phyloP scores from a whole-genome alignment of 768 basidiomycete genomes.

The Suillus brevipes region DNA sequence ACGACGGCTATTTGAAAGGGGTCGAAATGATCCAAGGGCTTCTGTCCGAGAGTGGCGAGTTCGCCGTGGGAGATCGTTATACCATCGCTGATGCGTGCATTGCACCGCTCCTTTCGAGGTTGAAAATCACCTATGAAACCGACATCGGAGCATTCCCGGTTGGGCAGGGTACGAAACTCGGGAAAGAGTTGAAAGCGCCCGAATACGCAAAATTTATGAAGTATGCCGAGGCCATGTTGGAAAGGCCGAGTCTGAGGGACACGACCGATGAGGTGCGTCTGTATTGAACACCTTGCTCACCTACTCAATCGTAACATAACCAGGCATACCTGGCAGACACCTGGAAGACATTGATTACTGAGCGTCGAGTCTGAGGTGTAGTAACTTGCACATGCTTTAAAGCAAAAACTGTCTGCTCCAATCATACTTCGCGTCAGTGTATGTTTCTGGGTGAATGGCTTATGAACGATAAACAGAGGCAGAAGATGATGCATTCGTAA shows the following conservation, averaged over 20 bases:
- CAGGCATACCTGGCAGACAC: background rate
- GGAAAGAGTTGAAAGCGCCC: conserved; percentile 37
- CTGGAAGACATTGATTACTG: background rate
- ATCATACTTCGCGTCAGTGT: background rate
- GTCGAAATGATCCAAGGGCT: conserved; percentile 50
- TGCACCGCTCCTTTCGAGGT: conserved; percentile 56
- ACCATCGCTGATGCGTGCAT: conserved; percentile 60
- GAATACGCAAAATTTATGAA: conserved; percentile 50
- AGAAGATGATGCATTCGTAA: conserved; percentile 43
- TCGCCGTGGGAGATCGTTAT: conserved; percentile 22
- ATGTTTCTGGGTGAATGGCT: conserved; percentile 86
- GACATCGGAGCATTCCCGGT: conserved; percentile 51
- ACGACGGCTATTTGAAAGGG: conserved; percentile 39
- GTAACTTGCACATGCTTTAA: background rate
- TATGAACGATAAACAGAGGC: conserved; percentile 85
- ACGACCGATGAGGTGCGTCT: conserved; percentile 51
- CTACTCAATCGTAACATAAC: background rate
- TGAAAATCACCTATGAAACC: conserved; percentile 43
- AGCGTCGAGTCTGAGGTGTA: background rate
- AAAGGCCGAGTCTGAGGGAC: conserved; percentile 51
- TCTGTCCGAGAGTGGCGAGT: conserved; percentile 43
- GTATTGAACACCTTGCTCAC: background rate
- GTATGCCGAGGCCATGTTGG: conserved; percentile 48
- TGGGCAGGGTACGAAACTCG: conserved; percentile 46
- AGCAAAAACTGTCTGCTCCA: background rate